phyloP scores from a whole-genome alignment of 495 filamentous ascomycete genomes.

The Viridothelium virens region DNA sequence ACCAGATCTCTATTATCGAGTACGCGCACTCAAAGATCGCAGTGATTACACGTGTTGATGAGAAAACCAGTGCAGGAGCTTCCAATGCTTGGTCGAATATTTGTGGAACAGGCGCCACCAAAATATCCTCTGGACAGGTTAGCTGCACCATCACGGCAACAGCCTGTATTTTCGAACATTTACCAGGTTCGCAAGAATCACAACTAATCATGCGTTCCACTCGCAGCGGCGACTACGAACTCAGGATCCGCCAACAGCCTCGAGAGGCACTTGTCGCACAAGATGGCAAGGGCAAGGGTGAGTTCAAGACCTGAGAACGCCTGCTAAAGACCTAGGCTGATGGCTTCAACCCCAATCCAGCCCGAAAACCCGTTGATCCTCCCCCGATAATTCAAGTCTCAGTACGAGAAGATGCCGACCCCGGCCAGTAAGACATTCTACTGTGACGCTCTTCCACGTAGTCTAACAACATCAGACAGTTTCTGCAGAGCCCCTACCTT shows the following conservation, averaged over 20 bases:
- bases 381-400: slow-evolving; percentile 84
- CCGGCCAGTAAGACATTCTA: slow-evolving; percentile 52
- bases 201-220: slow-evolving; percentile 9
- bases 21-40: background rate
- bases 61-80: background rate
- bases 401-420: slow-evolving; percentile 62
- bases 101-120: background rate
- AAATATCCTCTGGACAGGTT: slow-evolving; percentile 13
- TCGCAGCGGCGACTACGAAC: slow-evolving; percentile 22
- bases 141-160: slow-evolving; percentile 12
- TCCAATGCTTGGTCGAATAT: slow-evolving; percentile 6
- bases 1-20: background rate
- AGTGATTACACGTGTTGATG: background rate
- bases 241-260: slow-evolving; percentile 33
- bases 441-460: background rate
- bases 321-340: background rate
- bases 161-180: slow-evolving; percentile 1
- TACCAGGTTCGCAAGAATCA: slow-evolving; percentile 7
- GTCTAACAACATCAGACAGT: slow-evolving; percentile 11
- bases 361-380: slow-evolving; percentile 90
- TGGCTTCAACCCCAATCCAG: slow-evolving; percentile 40
- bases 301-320: slow-evolving; percentile 1
- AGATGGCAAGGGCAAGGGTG: slow-evolving; percentile 35
- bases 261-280: slow-evolving; percentile 28
- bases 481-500: slow-evolving; percentile 59